These are phyloP conservation scores for Alternaria alternata DNA, from an alignment of 2,329 filamentous ascomycete genomes.

Conservation along the genomic window DNA sequence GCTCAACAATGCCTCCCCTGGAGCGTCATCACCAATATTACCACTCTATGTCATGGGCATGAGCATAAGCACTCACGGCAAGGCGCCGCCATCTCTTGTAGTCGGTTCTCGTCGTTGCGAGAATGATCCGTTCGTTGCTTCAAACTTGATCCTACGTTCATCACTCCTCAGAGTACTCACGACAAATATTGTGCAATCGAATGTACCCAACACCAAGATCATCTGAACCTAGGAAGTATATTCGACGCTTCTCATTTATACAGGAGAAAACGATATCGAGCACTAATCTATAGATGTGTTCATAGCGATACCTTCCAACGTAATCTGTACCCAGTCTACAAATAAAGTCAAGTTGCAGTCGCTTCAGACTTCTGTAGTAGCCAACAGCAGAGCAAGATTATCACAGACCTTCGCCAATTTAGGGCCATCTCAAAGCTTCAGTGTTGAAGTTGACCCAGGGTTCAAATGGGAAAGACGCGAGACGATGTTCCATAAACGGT, in stretches of 20 bases:
- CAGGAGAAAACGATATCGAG: background rate
- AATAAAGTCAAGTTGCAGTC: no score
- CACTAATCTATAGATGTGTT: background rate
- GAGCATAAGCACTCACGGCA: background rate
- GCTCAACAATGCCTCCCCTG: background rate
- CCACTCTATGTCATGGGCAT: background rate
- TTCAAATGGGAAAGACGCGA: background rate
- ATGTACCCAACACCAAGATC: background rate
- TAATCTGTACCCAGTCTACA: no score
- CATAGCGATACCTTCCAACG: background rate
- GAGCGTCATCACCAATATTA: background rate
- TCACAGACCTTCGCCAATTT: background rate
- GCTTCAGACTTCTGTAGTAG: background rate
- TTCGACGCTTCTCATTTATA: background rate
- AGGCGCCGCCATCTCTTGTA: background rate
- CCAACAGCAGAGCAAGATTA: background rate
- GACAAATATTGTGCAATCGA: background rate
- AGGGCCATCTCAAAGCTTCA: background rate
- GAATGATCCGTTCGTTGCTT: background rate
- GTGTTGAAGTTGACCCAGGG: background rate
- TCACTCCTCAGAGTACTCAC: background rate
- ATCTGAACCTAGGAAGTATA: background rate
- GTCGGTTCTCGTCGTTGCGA: background rate
- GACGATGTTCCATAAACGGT: background rate
- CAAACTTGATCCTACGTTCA: background rate